A percentile compares a stretch with the other conserved stretches of the same genome.
Conservation (phyloP, 768 basidiomycete genomes). For the Termitomyces eurrhizus region DNA sequence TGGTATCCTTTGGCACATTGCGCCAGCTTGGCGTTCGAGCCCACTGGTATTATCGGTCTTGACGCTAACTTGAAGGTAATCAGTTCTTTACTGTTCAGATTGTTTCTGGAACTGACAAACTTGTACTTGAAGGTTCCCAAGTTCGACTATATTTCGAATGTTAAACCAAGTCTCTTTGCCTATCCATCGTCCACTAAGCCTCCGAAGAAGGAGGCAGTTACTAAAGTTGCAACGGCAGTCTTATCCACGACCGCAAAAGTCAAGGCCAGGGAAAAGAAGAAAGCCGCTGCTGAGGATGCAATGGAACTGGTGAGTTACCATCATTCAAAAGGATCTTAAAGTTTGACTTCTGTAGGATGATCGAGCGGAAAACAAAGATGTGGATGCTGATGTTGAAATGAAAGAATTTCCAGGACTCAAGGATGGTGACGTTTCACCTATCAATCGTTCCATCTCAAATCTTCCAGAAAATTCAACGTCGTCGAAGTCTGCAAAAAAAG, state of each 20-base stretch:
- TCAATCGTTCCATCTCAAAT: slow-evolving; percentile 49
- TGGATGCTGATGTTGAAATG: slow-evolving; percentile 71
- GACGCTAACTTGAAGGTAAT: slow-evolving; percentile 79
- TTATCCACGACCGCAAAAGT: slow-evolving; percentile 96
- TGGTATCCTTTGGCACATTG: slow-evolving; percentile 98
- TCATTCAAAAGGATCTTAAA: not conserved
- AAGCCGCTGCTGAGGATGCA: slow-evolving; percentile 77
- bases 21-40: slow-evolving; percentile 88
- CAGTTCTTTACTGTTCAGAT: not conserved
- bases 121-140: slow-evolving; percentile 69
- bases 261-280: slow-evolving; percentile 92
- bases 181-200: slow-evolving; percentile 86
- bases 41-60: slow-evolving; percentile 92
- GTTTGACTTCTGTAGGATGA: slow-evolving; percentile 43
- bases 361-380: slow-evolving; percentile 47
- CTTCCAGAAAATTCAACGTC: slow-evolving; percentile 38
- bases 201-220: slow-evolving; percentile 87
- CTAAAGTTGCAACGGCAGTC: slow-evolving; percentile 92
- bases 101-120: slow-evolving; percentile 3
- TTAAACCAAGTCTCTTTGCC: slow-evolving; percentile 86
- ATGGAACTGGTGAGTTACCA: slow-evolving; percentile 71
- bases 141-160: slow-evolving; percentile 89
- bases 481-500: slow-evolving; percentile 52
- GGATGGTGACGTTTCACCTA: slow-evolving; percentile 55
- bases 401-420: slow-evolving; percentile 47